A percentile compares a stretch with the other conserved stretches of the same genome.
phyloP scores from a whole-genome alignment of 2,329 filamentous ascomycete genomes.

The Fusarium oxysporum region DNA sequence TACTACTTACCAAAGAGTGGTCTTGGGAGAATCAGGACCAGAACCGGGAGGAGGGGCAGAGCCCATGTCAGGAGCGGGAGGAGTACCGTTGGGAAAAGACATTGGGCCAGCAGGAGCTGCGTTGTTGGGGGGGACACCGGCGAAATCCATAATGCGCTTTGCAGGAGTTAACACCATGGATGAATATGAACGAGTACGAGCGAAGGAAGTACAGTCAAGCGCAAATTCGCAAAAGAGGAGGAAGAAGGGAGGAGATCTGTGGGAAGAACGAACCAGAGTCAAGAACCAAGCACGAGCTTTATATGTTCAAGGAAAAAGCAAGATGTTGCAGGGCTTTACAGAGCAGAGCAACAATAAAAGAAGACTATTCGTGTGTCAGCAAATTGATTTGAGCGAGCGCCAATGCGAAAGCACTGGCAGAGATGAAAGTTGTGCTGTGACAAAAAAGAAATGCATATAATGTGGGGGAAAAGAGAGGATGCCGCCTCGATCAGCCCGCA shows the following conservation, averaged over 20 bases:
- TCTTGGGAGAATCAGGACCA: conserved; percentile 64
- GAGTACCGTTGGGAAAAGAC: conserved; percentile 55
- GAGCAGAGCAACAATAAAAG: conserved; percentile 37
- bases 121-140: conserved; percentile 48
- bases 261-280: conserved; percentile 23
- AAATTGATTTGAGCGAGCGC: neutral
- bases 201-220: too few species aligned
- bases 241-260: too few species aligned
- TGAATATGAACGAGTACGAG: neutral
- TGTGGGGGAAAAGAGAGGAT: neutral
- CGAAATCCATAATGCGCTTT: conserved; percentile 50
- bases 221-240: neutral
- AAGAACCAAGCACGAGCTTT: conserved; percentile 33
- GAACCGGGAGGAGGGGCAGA: conserved; percentile 49
- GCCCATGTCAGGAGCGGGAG: conserved; percentile 54
- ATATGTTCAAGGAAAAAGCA: conserved; percentile 35
- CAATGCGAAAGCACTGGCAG: neutral
- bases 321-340: conserved; percentile 38
- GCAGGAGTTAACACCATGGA: conserved; percentile 12
- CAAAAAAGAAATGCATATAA: neutral
- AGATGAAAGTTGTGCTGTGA: neutral
- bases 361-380: conserved; percentile 26
- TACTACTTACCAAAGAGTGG: conserved; percentile 64
- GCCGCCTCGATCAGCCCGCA: neutral
- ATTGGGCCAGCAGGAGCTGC: conserved; percentile 49